A percentile compares a stretch with the other conserved stretches of the same genome.
Conservation (phyloP, 345 rosid species). For the Stellera chamaejasme region DNA sequence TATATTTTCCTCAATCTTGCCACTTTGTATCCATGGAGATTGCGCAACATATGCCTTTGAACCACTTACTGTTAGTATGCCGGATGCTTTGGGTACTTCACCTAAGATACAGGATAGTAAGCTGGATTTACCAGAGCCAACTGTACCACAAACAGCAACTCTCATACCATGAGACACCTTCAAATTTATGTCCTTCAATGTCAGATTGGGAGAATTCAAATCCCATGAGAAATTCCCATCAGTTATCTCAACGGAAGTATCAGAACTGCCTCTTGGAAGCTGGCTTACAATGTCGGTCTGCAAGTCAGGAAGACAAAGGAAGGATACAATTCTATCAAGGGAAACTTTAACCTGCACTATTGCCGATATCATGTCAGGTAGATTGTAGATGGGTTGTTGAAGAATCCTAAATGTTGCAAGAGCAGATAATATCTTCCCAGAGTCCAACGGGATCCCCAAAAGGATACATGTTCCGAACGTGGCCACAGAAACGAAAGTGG, state of each 20-base stretch:
- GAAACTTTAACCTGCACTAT: constrained; percentile 62
- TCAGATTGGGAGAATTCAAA: constrained; percentile 28
- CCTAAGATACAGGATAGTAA: constrained; percentile 63
- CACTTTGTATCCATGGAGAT: constrained; percentile 88
- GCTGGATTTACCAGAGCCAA: constrained; percentile 81
- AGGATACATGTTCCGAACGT: constrained; percentile 59
- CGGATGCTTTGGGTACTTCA: constrained; percentile 60
- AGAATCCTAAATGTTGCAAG: constrained; percentile 68
- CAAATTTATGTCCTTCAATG: constrained; percentile 44
- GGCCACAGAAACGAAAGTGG: constrained; percentile 47
- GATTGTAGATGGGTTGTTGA: constrained; percentile 48
- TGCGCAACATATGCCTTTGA: constrained; percentile 74
- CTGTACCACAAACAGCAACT: constrained; percentile 74
- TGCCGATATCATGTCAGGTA: constrained; percentile 60
- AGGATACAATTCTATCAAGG: constrained; percentile 55
- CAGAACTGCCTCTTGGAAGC: constrained; percentile 36
- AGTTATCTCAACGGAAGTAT: constrained; percentile 34
- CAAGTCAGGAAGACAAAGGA: constrained; percentile 46
- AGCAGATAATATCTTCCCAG: constrained; percentile 71
- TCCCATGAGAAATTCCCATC: constrained; percentile 62
- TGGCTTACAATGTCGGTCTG: constrained; percentile 39
- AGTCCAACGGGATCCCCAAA: constrained; percentile 47
- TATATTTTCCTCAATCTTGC: constrained; percentile 74
- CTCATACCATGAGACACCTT: constrained; percentile 48
- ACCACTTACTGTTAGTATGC: constrained; percentile 53